phyloP scores from a whole-genome alignment of 2,329 filamentous ascomycete genomes.

The Colletotrichum sp. region DNA sequence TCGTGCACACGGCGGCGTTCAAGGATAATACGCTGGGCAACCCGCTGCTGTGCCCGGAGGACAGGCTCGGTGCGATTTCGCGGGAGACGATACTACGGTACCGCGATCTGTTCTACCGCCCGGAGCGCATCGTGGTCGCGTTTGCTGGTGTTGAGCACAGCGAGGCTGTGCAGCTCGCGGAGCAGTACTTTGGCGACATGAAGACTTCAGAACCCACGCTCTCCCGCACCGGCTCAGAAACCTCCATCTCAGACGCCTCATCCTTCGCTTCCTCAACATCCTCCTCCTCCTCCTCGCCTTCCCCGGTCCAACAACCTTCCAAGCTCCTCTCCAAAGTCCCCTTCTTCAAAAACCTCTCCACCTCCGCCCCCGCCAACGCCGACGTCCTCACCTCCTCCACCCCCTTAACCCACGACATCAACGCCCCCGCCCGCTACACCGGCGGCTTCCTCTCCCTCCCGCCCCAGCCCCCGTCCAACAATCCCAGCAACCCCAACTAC shows the following conservation, averaged over 20 bases:
- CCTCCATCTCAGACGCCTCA: constrained; percentile 37
- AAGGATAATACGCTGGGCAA: constrained; percentile 97
- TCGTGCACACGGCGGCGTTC: constrained; percentile 94
- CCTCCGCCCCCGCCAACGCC: constrained; percentile 69
- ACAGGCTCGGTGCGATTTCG: constrained; percentile 78
- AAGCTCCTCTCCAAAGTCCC: constrained; percentile 82
- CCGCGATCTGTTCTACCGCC: constrained; percentile 81
- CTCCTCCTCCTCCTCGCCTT: constrained; percentile 34
- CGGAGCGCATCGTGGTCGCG: constrained; percentile 91
- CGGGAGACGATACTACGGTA: constrained; percentile 78
- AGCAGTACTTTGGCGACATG: constrained; percentile 95
- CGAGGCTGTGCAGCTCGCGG: constrained; percentile 78
- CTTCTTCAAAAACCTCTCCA: constrained; percentile 88
- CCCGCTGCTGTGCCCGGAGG: constrained; percentile 87
- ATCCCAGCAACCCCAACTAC: constrained; percentile 79
- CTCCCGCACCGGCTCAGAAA: constrained; percentile 64
- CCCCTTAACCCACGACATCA: constrained; percentile 58
- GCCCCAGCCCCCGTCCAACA: constrained; percentile 76
- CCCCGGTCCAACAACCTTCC: constrained; percentile 55
- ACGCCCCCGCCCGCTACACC: constrained; percentile 79
- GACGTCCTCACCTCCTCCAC: constrained; percentile 49
- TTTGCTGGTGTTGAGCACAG: constrained; percentile 90
- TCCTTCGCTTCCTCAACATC: constrained; percentile 1
- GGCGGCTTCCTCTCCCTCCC: constrained; percentile 91
- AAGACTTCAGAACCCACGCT: constrained; percentile 54